Conservation (phyloP, 2,329 filamentous ascomycete species). For the Penicillium griseofulvum region DNA sequence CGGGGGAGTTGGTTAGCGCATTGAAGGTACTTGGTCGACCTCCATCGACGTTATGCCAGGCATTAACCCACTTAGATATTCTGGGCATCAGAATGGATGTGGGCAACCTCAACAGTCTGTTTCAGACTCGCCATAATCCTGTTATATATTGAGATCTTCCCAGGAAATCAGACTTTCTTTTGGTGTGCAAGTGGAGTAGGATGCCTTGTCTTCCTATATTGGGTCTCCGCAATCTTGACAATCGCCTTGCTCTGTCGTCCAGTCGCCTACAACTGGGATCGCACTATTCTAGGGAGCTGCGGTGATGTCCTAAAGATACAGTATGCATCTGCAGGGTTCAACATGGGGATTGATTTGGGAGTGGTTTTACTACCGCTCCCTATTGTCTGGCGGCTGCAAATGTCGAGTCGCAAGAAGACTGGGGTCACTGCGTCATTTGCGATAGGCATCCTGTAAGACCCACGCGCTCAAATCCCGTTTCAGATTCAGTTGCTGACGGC, state of each 20-base stretch:
- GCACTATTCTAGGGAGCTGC: conserved; percentile 6
- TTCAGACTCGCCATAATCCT: conserved; percentile 13
- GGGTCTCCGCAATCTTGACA: conserved; percentile 7
- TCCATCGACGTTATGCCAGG: no score
- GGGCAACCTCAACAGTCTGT: conserved; percentile 10
- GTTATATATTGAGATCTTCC: conserved; percentile 14
- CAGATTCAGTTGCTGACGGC: neutral
- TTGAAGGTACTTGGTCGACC: neutral
- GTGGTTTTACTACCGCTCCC: conserved; percentile 10
- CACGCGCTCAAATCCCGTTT: neutral
- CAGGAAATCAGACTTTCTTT: conserved; percentile 3
- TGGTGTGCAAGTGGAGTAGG: conserved; percentile 2
- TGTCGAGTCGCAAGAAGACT: conserved; percentile 13
- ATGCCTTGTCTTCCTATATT: conserved; percentile 12
- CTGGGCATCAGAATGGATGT: conserved; percentile 18
- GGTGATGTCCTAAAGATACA: conserved; percentile 10
- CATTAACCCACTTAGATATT: conserved; percentile 7
- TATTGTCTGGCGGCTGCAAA: conserved; percentile 10
- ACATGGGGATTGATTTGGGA: conserved; percentile 11
- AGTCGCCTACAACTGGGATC: conserved; percentile 14
- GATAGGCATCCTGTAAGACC: conserved; percentile 10
- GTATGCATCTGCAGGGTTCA: conserved; percentile 15
- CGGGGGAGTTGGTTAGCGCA: conserved; percentile 1
- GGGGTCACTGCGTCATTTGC: conserved; percentile 11
- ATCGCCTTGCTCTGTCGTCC: conserved; percentile 13